A percentile compares a stretch with the other conserved stretches of the same genome.
Conservation (phyloP, 495 filamentous ascomycete species). For the Tuber aestivum region DNA sequence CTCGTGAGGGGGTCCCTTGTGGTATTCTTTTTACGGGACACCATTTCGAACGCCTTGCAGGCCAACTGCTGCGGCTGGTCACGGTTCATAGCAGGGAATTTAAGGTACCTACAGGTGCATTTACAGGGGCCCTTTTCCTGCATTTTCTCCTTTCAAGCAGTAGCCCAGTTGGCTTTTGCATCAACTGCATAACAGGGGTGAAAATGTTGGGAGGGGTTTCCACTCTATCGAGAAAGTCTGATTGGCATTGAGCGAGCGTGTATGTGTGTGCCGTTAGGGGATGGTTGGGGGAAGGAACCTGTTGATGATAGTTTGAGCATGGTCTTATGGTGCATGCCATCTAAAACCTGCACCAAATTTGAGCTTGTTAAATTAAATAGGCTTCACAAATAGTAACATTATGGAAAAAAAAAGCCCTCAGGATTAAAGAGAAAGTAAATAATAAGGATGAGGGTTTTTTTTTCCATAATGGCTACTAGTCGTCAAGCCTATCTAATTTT, state of each 20-base stretch:
- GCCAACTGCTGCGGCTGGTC: not conserved
- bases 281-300: not conserved
- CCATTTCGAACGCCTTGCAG: not conserved
- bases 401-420: too few species aligned
- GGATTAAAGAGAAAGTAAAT: too few species aligned
- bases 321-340: too few species aligned
- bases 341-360: too few species aligned
- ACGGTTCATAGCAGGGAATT: not conserved
- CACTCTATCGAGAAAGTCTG: not conserved
- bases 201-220: not conserved
- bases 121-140: not conserved
- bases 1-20: not conserved
- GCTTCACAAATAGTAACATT: too few species aligned
- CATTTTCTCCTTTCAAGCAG: not conserved
- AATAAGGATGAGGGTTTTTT: too few species aligned
- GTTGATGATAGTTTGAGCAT: not conserved
- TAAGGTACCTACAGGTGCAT: not conserved
- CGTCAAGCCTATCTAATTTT: too few species aligned
- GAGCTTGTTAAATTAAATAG: too few species aligned
- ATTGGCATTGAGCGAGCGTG: not conserved
- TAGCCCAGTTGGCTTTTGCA: not conserved
- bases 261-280: not conserved
- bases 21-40: not conserved
- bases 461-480: too few species aligned
- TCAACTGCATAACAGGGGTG: not conserved